phyloP scores from a whole-genome alignment of 208 protist genomes.

The Leptomonas pyrrhocoris region DNA sequence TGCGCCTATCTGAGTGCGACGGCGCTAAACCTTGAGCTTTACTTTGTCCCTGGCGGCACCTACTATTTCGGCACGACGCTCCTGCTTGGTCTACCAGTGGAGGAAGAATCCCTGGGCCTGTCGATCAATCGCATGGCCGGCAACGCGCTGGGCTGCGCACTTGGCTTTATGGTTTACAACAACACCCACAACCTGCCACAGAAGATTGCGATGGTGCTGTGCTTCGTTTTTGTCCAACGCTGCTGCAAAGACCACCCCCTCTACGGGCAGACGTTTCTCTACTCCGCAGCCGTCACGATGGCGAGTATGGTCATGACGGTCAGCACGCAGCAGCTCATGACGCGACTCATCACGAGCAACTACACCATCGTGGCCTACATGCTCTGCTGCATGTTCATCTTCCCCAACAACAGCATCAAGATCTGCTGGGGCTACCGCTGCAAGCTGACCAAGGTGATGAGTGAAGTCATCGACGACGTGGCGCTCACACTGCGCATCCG shows the following conservation, averaged over 20 bases:
- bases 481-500: constrained; percentile 29
- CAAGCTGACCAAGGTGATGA: constrained; percentile 41
- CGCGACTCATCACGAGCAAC: constrained; percentile 41
- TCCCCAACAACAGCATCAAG: constrained; percentile 64
- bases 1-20: constrained; percentile 47
- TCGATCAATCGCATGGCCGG: constrained; percentile 39
- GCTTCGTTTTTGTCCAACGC: constrained; percentile 37
- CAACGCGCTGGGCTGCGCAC: constrained; percentile 41
- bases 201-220: constrained; percentile 24
- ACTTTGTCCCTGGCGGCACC: constrained; percentile 25
- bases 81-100: constrained; percentile 57
- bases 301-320: constrained; percentile 36
- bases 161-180: constrained; percentile 42
- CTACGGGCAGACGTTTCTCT: constrained; percentile 45
- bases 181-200: constrained; percentile 35
- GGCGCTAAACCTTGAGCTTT: constrained; percentile 48
- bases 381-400: constrained; percentile 59
- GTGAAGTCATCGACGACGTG: constrained; percentile 42
- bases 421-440: constrained; percentile 47
- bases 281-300: constrained; percentile 32
- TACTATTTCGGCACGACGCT: constrained; percentile 68
- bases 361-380: constrained; percentile 57
- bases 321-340: constrained; percentile 31
- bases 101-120: constrained; percentile 52
- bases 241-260: constrained; percentile 38